phyloP scores from a whole-genome alignment of 495 filamentous ascomycete genomes.

The Aspergillus ellipticus region DNA sequence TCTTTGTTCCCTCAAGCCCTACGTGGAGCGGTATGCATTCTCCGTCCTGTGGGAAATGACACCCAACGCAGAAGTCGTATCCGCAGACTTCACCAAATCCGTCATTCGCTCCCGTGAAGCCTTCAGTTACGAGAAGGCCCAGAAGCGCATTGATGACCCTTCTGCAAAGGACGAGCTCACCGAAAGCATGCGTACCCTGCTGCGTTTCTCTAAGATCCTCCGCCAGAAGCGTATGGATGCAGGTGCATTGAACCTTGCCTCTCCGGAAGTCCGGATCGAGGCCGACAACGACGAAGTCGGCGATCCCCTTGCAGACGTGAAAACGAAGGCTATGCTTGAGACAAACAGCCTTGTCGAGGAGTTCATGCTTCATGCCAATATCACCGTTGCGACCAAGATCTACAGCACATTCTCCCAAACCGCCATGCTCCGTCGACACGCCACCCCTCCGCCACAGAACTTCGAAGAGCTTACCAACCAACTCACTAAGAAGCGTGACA shows the following conservation, averaged over 20 bases:
- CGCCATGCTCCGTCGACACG: constrained; percentile 87
- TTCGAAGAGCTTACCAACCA: constrained; percentile 92
- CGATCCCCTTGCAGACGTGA: constrained; percentile 85
- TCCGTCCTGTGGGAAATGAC: constrained; percentile 93
- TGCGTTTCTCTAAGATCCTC: constrained; percentile 90
- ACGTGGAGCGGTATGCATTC: constrained; percentile 96
- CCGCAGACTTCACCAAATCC: constrained; percentile 84
- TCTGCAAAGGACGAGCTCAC: constrained; percentile 86
- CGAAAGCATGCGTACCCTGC: constrained; percentile 79
- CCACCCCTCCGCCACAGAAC: constrained; percentile 86
- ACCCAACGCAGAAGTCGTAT: constrained; percentile 77
- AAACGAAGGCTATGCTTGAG: constrained; percentile 88
- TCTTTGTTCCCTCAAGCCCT: constrained; percentile 93
- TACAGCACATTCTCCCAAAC: constrained; percentile 91
- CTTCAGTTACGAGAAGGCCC: constrained; percentile 95
- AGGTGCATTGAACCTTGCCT: constrained; percentile 89
- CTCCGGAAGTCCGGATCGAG: constrained; percentile 91
- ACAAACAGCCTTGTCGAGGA: constrained; percentile 98
- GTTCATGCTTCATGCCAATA: constrained; percentile 99
- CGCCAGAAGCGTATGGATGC: constrained; percentile 93
- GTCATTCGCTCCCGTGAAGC: constrained; percentile 97
- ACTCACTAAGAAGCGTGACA: constrained; percentile 74
- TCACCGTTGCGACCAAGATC: constrained; percentile 81
- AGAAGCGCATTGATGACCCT: constrained; percentile 84
- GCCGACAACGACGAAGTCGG: constrained; percentile 93